These are phyloP conservation scores for Pholiota microspora DNA, from an alignment of 768 basidiomycete species.

Conservation along the genomic window DNA sequence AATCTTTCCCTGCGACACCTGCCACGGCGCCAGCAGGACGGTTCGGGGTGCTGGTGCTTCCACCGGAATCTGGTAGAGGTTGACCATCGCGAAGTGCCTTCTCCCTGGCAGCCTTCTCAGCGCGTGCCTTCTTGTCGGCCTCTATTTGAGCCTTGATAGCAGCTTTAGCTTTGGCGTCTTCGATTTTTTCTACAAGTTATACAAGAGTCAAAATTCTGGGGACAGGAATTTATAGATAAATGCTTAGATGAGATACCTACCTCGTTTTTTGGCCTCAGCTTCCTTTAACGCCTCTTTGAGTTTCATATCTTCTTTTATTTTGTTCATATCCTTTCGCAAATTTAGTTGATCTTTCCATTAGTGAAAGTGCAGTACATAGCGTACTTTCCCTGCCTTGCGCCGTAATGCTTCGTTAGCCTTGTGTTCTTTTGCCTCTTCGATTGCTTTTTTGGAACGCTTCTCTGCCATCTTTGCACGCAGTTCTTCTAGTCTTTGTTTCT, in stretches of 20 bases:
- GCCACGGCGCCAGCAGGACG: conserved; percentile 33
- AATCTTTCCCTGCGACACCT: conserved; percentile 66
- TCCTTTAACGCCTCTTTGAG: conserved; percentile 82
- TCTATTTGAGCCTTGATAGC: conserved; percentile 72
- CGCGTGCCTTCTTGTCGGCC: conserved; percentile 80
- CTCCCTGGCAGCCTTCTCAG: conserved; percentile 85
- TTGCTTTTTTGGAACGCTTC: conserved; percentile 73
- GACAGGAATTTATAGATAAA: neutral
- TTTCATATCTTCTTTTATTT: conserved; percentile 74
- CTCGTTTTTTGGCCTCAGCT: conserved; percentile 75
- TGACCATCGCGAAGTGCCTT: conserved; percentile 88
- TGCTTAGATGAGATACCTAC: conserved; percentile 33
- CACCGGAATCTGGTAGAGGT: conserved; percentile 25
- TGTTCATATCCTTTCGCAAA: conserved; percentile 76
- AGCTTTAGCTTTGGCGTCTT: conserved; percentile 82
- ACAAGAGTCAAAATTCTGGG: neutral
- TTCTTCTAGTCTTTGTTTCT: conserved; percentile 75
- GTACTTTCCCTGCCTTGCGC: conserved; percentile 81
- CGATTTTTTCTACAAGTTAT: conserved; percentile 70
- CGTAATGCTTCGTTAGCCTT: conserved; percentile 76
- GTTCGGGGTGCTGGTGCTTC: conserved; percentile 9
- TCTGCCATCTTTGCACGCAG: conserved; percentile 75
- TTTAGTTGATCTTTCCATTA: no score
- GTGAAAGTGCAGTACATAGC: no score
- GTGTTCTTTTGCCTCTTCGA: conserved; percentile 69